Evolutionary conservation across 139 green algal species (phyloP), one percentile per base, ranked within the genome.

Genomic region (Gonium pectorale): DNA sequence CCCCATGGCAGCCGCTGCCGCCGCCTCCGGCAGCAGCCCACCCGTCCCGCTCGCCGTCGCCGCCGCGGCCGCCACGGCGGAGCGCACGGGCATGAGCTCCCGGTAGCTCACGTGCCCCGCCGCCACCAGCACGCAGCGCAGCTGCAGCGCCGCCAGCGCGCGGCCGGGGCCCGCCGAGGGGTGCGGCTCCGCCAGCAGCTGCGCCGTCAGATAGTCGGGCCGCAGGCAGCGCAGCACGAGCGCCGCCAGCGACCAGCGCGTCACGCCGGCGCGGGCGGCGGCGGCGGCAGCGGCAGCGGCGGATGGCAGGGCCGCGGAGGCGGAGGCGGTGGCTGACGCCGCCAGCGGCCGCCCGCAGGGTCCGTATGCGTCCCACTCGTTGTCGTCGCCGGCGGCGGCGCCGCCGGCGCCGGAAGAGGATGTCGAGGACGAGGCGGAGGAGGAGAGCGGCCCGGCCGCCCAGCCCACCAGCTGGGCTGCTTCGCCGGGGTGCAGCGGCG

Each of bases 401-500:
- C 11, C 43, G 22, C 27, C 41, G 40, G 40, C 49, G 22, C 11
- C 70, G 5, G 49, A 49, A 15, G 69, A 49, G 9, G 71, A 49
- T 9, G 41, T 38, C 2, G 66, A 37, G 21, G 66, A 21, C 1
- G 22, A 5, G 2, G 22, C 22, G 3, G 37, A 5, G 1, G 66
- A 7, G 24, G 22, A 3, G 3, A 5, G 13, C 38, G 75, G 3
- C 9, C 22, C 62, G 2, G 60, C 41, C 0, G 77, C 77, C 77
- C 77, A 83, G n/a, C 62, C 62, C 77, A 74, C 38, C 4, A 83
- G 77, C 77, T 74, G 77, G 21, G 77, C 77, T 2, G 60, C 77
- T 44, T 83, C 77, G 7, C 77, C 77, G 27, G 77, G 60, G 43
- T 74, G 60, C 62, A 83, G 77, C 22, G 77, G 43, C 60, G 77